Evolutionary conservation across 768 basidiomycete species (phyloP).

Genomic region (Lentinula guzmanii): DNA sequence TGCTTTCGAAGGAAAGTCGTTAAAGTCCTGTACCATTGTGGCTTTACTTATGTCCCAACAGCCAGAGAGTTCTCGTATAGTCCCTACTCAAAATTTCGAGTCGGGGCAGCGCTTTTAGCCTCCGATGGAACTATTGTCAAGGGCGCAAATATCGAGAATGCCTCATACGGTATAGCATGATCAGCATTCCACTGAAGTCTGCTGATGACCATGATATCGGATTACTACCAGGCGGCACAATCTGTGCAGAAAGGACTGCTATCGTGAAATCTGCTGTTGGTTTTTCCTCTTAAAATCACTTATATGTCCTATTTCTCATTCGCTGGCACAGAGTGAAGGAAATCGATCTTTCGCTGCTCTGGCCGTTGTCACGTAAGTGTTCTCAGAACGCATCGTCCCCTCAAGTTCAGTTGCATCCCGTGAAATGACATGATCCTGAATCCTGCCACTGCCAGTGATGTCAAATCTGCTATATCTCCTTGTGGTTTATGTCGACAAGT

Average conservation of each 20-base stretch:
- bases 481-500: conserved; percentile 95
- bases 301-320: not conserved
- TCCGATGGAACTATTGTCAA: conserved; percentile 67
- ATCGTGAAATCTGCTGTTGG: conserved; percentile 90
- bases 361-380: conserved; percentile 66
- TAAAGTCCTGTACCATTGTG: not conserved
- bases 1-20: conserved; percentile 49
- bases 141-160: conserved; percentile 93
- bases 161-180: conserved; percentile 68
- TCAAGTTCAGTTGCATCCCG: not conserved
- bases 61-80: conserved; percentile 70
- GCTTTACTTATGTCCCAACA: conserved; percentile 19
- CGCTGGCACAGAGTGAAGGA: conserved; percentile 67
- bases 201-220: not conserved
- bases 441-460: conserved; percentile 45
- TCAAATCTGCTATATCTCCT: conserved; percentile 63
- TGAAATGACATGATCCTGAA: not conserved
- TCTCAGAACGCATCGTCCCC: conserved; percentile 16
- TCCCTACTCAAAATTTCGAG: conserved; percentile 89
- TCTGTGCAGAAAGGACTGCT: conserved; percentile 94
- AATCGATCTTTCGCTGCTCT: conserved; percentile 63
- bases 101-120: conserved; percentile 81
- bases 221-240: conserved; percentile 62
- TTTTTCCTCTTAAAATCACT: conserved; percentile 8
- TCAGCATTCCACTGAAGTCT: not conserved